A percentile compares a stretch with the other conserved stretches of the same genome.
phyloP scores from a whole-genome alignment of 371 early-diverging fungal species.

The Mucor indicus region DNA sequence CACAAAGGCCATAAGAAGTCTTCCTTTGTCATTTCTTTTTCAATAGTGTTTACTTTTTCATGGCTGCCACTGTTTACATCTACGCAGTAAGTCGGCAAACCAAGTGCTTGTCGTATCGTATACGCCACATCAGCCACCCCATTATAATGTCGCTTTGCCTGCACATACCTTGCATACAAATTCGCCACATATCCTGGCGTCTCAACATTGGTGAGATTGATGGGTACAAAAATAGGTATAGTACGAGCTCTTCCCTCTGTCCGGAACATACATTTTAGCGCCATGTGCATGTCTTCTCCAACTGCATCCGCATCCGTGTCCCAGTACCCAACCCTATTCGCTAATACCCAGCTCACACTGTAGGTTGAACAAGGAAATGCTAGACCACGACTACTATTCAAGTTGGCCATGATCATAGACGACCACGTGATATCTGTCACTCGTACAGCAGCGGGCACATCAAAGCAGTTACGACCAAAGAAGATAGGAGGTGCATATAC shows the following conservation, averaged over 20 bases:
- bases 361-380: conserved; percentile 71
- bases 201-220: conserved; percentile 66
- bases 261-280: conserved; percentile 66
- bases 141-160: conserved; percentile 60
- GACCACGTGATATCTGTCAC: conserved; percentile 71
- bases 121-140: conserved; percentile 40
- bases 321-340: conserved; percentile 64
- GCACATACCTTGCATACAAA: conserved; percentile 55
- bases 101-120: conserved; percentile 9
- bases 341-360: conserved; percentile 60
- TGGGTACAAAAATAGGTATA: conserved; percentile 64
- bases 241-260: conserved; percentile 55
- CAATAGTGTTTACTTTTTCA: not conserved
- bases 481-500: conserved; percentile 66
- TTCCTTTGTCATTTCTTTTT: not conserved
- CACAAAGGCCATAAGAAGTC: not conserved
- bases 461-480: conserved; percentile 64
- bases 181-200: conserved; percentile 42
- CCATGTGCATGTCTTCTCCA: conserved; percentile 78
- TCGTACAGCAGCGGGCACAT: conserved; percentile 68
- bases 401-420: conserved; percentile 65
- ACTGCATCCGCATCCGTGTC: conserved; percentile 69
- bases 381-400: conserved; percentile 54
- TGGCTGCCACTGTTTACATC: not conserved
- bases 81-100: not conserved